Evolutionary conservation across 2,329 filamentous ascomycete species (phyloP).

Genomic region (Sporothrix pallida): DNA sequence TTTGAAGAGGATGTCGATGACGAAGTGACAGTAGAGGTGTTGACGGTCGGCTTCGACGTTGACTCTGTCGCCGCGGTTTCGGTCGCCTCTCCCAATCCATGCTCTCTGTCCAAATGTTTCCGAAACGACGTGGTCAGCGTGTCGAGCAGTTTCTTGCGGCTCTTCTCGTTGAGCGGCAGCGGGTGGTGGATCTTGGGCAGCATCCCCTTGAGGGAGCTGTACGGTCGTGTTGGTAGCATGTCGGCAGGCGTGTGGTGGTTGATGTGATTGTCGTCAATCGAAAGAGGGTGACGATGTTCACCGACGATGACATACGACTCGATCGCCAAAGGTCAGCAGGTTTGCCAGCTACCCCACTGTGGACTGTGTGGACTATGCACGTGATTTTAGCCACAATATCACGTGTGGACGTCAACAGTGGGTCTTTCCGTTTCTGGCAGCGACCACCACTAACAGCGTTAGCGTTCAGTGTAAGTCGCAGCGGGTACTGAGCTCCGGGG

Average conservation of each 20-base stretch:
- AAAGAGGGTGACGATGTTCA: slow-evolving; percentile 4
- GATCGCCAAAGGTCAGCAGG: slow-evolving; percentile 13
- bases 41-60: neutral
- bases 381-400: neutral
- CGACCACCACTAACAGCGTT: neutral
- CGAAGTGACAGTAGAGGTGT: slow-evolving; percentile 13
- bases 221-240: slow-evolving; percentile 48
- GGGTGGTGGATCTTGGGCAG: slow-evolving; percentile 59
- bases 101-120: slow-evolving; percentile 62
- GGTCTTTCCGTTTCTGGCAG: too few species aligned
- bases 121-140: slow-evolving; percentile 63
- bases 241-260: neutral
- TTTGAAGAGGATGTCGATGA: slow-evolving; percentile 4
- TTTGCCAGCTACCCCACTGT: slow-evolving; percentile 6
- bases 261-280: neutral
- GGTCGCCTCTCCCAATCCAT: slow-evolving; percentile 53
- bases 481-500: neutral
- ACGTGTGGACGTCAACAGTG: too few species aligned
- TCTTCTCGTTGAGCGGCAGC: slow-evolving; percentile 55
- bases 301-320: neutral
- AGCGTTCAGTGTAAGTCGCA: slow-evolving; percentile 17
- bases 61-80: slow-evolving; percentile 24
- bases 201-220: slow-evolving; percentile 50
- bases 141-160: slow-evolving; percentile 61
- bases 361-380: neutral